Evolutionary conservation across 352 stramenopile genomes (phyloP), one percentile per base, ranked within the genome.

Genomic region (Pelagophyceae sp.): DNA sequence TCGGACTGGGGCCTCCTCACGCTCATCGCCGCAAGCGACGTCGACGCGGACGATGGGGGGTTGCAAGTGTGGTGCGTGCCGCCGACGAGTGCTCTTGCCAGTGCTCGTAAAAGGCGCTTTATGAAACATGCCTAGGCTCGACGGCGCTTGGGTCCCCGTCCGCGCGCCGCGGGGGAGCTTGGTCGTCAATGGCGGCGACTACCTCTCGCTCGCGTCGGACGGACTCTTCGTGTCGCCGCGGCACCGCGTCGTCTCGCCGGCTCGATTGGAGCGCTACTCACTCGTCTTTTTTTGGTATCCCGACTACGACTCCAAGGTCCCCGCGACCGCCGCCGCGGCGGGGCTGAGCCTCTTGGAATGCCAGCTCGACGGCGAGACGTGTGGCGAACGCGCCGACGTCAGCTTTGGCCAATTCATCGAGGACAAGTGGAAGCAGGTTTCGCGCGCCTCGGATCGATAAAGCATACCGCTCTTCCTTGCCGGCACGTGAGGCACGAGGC

Each of bases 261-360:
- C 38, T 37, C 31, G 15, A 0, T 29, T 19, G 27, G 58, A 80
- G 33, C 58, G 77, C 33, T 78, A 67, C 40, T 78, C 77, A 5
- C 29, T 80, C 27, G 70, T 75, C 31, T 78, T 76, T 54, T 80
- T 80, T 40, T 78, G 35, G 23, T 75, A 51, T 50, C 77, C 77
- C 0, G 50, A 78, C 58, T 31, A 54, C 35, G 69, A 77, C 5
- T 29, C 67, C 1, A 51, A 58, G 23, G 51, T 79, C 23, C 15
- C 11, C 15, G 27, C 23, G 58, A n/a, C 58, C 6, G 29, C 11
- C 5, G 11, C 64, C 3, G n/a, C 37, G 20, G 3, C 35, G 31
- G 35, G 19, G 19, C 64, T 72, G 31, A 72, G 64, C 29, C 64
- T 72, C 31, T 40, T 72, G 6, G 32, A 72, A 11, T 72, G 64